phyloP scores from a whole-genome alignment of 2,329 filamentous ascomycete species.

The Pyrenochaeta sp. region DNA sequence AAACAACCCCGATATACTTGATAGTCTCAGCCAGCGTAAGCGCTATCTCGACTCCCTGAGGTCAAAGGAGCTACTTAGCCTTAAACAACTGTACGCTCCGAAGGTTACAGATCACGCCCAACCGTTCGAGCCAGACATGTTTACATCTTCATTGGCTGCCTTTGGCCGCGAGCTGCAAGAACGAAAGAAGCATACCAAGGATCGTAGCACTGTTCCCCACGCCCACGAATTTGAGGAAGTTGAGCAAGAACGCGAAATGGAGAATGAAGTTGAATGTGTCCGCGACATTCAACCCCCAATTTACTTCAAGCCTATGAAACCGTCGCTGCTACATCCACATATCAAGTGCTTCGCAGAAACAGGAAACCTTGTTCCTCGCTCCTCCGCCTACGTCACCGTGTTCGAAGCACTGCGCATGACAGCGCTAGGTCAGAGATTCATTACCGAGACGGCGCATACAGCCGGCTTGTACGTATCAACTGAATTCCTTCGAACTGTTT shows the following conservation, averaged over 20 bases:
- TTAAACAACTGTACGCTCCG: not conserved
- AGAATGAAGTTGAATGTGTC: not conserved
- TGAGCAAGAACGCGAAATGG: not conserved
- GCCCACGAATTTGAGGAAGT: not conserved
- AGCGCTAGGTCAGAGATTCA: no score
- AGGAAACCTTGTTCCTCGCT: not conserved
- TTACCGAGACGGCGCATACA: not conserved
- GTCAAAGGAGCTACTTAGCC: not conserved
- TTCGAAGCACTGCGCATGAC: no score
- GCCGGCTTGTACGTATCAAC: not conserved
- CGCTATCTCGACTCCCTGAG: not conserved
- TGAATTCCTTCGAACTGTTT: not conserved
- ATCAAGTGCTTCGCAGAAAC: not conserved
- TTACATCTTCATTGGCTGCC: not conserved
- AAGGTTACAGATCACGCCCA: not conserved
- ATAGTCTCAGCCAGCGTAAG: not conserved
- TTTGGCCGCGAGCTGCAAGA: not conserved
- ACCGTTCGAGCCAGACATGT: not conserved
- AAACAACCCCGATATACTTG: not conserved
- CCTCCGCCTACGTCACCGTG: not conserved
- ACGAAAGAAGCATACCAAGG: not conserved
- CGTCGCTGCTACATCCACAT: not conserved
- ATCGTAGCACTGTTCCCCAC: not conserved
- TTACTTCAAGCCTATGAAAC: not conserved
- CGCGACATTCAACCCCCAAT: not conserved